Percentiles rank a stretch among this genome's conserved stretches.
These are phyloP conservation scores for Puccinia coronata DNA, from an alignment of 1,284 basidiomycete species.

Conservation along the genomic window DNA sequence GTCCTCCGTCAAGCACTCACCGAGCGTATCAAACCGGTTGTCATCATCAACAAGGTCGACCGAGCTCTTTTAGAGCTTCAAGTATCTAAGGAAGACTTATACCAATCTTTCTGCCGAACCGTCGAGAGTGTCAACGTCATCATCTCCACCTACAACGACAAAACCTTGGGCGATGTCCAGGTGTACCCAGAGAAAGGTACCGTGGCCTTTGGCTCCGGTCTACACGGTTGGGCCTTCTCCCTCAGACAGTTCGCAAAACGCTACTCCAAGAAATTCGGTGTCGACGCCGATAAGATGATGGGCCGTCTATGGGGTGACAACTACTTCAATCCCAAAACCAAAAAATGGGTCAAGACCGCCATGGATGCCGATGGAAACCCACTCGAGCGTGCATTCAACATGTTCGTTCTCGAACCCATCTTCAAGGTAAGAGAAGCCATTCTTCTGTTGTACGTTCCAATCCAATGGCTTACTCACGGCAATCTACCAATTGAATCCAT, in stretches of 20 bases:
- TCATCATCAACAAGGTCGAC: conserved; percentile 99
- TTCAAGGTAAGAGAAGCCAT: conserved; percentile 69
- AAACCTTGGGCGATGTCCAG: conserved; percentile 93
- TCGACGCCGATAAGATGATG: conserved; percentile 99
- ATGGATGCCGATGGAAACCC: conserved; percentile 78
- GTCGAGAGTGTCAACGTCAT: conserved; percentile 99
- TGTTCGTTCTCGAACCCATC: conserved; percentile 98
- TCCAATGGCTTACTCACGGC: conserved; percentile 4
- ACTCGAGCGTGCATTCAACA: conserved; percentile 81
- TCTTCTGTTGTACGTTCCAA: background rate
- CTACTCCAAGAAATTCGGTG: conserved; percentile 99
- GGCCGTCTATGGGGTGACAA: conserved; percentile 98
- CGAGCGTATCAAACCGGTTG: conserved; percentile 99
- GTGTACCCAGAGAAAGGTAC: conserved; percentile 99
- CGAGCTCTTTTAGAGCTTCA: conserved; percentile 98
- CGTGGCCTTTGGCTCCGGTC: conserved; percentile 97
- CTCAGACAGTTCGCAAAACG: conserved; percentile 94
- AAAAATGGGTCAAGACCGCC: conserved; percentile 89
- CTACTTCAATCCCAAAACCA: conserved; percentile 96
- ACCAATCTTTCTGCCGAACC: conserved; percentile 96
- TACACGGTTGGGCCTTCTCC: conserved; percentile 99
- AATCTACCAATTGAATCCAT: background rate
- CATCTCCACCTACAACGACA: conserved; percentile 96
- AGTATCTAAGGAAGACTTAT: conserved; percentile 94
- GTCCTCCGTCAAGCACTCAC: conserved; percentile 95